Percentiles rank a stretch among this genome's conserved stretches.
Conservation (phyloP, 2,329 filamentous ascomycete genomes). For the Verticillium tricorpus region DNA sequence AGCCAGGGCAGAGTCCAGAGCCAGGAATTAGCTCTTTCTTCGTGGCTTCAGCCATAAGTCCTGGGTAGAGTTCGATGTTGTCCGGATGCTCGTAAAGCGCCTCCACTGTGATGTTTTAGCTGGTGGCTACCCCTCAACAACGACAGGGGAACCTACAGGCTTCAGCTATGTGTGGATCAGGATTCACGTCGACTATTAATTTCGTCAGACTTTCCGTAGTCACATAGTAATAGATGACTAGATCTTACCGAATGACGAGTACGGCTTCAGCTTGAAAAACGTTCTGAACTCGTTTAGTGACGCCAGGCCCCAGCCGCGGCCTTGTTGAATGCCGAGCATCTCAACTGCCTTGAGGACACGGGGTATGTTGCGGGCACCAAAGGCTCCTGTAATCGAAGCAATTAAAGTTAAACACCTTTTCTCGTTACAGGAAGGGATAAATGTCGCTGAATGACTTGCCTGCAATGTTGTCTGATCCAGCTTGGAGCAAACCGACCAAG, state of each 20-base stretch:
- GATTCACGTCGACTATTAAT: slow-evolving; percentile 43
- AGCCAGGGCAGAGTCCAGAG: slow-evolving; percentile 46
- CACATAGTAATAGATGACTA: neutral
- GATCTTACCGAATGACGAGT: slow-evolving; percentile 43
- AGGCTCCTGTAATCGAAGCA: slow-evolving; percentile 21
- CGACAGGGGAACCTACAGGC: neutral
- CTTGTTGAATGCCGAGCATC: slow-evolving; percentile 57
- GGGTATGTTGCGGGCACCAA: slow-evolving; percentile 56
- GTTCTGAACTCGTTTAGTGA: slow-evolving; percentile 62
- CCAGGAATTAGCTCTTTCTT: slow-evolving; percentile 48
- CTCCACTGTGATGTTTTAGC: slow-evolving; percentile 36
- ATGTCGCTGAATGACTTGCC: slow-evolving; percentile 22
- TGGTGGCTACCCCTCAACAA: neutral
- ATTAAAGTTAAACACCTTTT: neutral
- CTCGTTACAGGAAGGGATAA: neutral
- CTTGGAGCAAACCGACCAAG: slow-evolving; percentile 50
- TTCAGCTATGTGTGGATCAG: slow-evolving; percentile 47
- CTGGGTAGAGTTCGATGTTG: slow-evolving; percentile 66
- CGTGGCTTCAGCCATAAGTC: slow-evolving; percentile 56
- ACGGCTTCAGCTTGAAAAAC: slow-evolving; percentile 55
- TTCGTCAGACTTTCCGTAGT: neutral
- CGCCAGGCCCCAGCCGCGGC: slow-evolving; percentile 55
- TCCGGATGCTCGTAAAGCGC: slow-evolving; percentile 60
- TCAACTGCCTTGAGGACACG: slow-evolving; percentile 56
- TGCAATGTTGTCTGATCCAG: slow-evolving; percentile 56